phyloP scores from a whole-genome alignment of 2,329 filamentous ascomycete species.

The Tolypocladium nubicola region DNA sequence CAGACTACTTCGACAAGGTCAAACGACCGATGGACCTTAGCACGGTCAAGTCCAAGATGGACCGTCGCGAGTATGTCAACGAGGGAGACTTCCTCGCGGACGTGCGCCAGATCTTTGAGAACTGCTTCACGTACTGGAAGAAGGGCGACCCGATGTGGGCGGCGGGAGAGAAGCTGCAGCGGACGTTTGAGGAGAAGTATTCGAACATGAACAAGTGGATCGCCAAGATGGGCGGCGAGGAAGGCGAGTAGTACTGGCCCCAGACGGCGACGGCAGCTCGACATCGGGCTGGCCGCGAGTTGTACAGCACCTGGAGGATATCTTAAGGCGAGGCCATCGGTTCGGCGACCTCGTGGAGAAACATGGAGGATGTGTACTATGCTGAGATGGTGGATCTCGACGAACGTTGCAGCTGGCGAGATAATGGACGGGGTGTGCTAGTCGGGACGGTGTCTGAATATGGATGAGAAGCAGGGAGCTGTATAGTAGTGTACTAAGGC shows the following conservation, averaged over 20 bases:
- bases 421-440: neutral
- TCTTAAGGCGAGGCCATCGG: neutral
- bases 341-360: too few relatives aligned
- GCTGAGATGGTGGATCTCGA: neutral
- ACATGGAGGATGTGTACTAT: neutral
- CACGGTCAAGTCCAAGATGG: slow-evolving; percentile 52
- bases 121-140: slow-evolving; percentile 55
- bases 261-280: neutral
- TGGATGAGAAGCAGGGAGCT: neutral
- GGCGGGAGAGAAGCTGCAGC: slow-evolving; percentile 47
- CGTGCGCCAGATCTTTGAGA: slow-evolving; percentile 51
- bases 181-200: slow-evolving; percentile 49
- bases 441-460: neutral
- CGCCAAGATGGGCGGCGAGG: slow-evolving; percentile 35
- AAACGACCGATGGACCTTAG: slow-evolving; percentile 51
- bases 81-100: slow-evolving; percentile 46
- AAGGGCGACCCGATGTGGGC: slow-evolving; percentile 42
- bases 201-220: slow-evolving; percentile 50
- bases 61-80: slow-evolving; percentile 36
- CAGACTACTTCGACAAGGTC: slow-evolving; percentile 51
- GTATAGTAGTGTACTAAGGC: neutral
- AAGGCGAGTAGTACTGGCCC: slow-evolving; percentile 11
- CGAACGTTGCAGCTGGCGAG: neutral
- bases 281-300: neutral
- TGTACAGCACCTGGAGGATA: neutral